These are phyloP conservation scores for Pseudohyphozyma bogoriensis DNA, from an alignment of 768 basidiomycete species.

Conservation along the genomic window DNA sequence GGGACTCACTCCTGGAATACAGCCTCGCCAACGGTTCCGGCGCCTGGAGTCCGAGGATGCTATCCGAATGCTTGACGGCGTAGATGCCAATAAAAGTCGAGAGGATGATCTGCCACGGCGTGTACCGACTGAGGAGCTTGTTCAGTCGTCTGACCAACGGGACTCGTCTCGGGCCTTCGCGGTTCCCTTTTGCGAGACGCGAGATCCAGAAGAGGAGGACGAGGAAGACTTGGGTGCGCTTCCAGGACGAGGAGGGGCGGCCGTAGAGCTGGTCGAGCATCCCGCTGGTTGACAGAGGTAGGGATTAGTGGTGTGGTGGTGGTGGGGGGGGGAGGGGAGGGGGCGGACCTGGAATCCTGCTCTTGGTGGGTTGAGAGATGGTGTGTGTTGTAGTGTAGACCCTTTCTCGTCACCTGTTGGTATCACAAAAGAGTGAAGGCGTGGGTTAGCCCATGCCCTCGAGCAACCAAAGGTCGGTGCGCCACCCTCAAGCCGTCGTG, in stretches of 20 bases:
- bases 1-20: constrained; percentile 31
- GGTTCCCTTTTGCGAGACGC: constrained; percentile 58
- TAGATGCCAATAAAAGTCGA: constrained; percentile 78
- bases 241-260: constrained; percentile 80
- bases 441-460: too few species aligned
- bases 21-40: constrained; percentile 86
- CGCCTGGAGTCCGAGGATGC: constrained; percentile 45
- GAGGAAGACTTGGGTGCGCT: constrained; percentile 63
- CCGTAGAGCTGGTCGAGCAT: constrained; percentile 95
- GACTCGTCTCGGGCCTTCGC: constrained; percentile 56
- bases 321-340: too few species aligned
- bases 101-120: constrained; percentile 92
- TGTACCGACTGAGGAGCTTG: constrained; percentile 49
- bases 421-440: too few species aligned
- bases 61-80: constrained; percentile 35
- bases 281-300: not conserved
- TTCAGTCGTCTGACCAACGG: constrained; percentile 36
- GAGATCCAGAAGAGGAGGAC: constrained; percentile 87
- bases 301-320: too few species aligned
- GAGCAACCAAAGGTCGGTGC: too few species aligned
- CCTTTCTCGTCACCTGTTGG: too few species aligned
- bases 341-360: too few species aligned
- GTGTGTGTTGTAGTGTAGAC: too few species aligned
- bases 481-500: too few species aligned
- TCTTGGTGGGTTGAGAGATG: too few species aligned